Conservation (phyloP, 2,329 filamentous ascomycete genomes). For the Cadophora malorum region DNA sequence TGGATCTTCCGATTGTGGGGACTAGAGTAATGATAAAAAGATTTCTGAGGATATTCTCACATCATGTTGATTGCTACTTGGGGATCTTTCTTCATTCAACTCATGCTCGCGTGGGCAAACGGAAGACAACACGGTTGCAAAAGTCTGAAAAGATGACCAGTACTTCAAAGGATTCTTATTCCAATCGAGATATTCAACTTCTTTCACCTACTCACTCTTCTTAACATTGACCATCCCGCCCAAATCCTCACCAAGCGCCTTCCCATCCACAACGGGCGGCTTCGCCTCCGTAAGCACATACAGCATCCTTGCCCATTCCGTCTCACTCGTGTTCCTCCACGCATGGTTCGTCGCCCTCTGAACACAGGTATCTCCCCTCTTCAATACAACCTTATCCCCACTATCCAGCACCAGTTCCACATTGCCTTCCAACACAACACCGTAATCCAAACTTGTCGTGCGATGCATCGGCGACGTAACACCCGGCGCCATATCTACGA, state of each 20-base stretch:
- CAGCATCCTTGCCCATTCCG: conserved; percentile 41
- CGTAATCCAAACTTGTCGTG: conserved; percentile 52
- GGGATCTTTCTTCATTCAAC: too few relatives aligned
- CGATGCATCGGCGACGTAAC: conserved; percentile 50
- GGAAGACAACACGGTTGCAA: too few relatives aligned
- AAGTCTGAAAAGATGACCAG: background rate
- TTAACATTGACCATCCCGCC: conserved; percentile 29
- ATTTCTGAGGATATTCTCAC: too few relatives aligned
- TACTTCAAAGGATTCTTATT: background rate
- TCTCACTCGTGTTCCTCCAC: conserved; percentile 46
- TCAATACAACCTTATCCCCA: conserved; percentile 49
- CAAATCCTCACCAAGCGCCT: conserved; percentile 36
- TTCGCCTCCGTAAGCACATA: conserved; percentile 37
- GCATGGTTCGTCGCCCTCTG: conserved; percentile 54
- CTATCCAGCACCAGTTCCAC: conserved; percentile 51
- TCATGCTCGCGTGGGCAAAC: too few relatives aligned
- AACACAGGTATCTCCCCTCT: conserved; percentile 51
- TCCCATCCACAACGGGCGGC: conserved; percentile 31
- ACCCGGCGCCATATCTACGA: conserved; percentile 39
- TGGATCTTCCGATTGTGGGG: too few relatives aligned
- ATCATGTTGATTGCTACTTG: too few relatives aligned
- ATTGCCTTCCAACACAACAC: conserved; percentile 49
- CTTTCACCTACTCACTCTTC: conserved; percentile 24
- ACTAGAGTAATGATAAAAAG: too few relatives aligned
- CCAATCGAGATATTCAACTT: background rate